phyloP scores from a whole-genome alignment of 2,329 filamentous ascomycete species.

The Apiospora aurea region DNA sequence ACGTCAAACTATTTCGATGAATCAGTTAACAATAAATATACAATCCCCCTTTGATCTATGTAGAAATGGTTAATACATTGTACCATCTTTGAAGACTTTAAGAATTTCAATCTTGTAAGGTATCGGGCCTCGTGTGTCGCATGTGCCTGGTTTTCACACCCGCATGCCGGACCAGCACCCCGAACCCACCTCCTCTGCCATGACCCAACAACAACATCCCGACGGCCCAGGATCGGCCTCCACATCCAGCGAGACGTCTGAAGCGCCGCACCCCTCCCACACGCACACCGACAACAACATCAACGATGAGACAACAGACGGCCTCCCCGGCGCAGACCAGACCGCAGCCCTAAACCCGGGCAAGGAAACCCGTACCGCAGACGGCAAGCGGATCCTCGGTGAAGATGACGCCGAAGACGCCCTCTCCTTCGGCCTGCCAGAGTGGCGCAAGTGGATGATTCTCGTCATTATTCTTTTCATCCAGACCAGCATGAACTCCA shows the following conservation, averaged over 20 bases:
- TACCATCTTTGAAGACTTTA: not conserved
- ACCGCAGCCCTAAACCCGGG: slow-evolving; percentile 14
- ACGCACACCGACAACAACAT: not conserved
- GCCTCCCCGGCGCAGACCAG: not conserved
- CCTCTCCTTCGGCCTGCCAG: slow-evolving; percentile 53
- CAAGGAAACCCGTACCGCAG: slow-evolving; percentile 9
- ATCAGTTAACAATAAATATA: not conserved
- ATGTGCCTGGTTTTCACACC: not conserved
- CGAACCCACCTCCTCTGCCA: not conserved
- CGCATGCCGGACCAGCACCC: not conserved
- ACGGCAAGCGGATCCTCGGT: slow-evolving; percentile 42
- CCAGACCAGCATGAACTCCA: slow-evolving; percentile 64
- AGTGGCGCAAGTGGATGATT: slow-evolving; percentile 59
- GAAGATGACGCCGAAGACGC: slow-evolving; percentile 58
- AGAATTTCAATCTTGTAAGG: not conserved
- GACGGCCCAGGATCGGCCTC: not conserved
- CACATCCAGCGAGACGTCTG: not conserved
- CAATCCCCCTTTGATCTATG: not conserved
- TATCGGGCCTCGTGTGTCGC: not conserved
- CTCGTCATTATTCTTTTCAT: slow-evolving; percentile 58
- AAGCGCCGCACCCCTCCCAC: not conserved
- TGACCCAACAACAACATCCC: not conserved
- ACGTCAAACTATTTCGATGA: not conserved
- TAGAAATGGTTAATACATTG: not conserved
- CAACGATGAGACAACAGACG: not conserved